A percentile compares a stretch with the other conserved stretches of the same genome.
Evolutionary conservation across 768 basidiomycete genomes (phyloP).

Genomic region (Suillus brevipes): DNA sequence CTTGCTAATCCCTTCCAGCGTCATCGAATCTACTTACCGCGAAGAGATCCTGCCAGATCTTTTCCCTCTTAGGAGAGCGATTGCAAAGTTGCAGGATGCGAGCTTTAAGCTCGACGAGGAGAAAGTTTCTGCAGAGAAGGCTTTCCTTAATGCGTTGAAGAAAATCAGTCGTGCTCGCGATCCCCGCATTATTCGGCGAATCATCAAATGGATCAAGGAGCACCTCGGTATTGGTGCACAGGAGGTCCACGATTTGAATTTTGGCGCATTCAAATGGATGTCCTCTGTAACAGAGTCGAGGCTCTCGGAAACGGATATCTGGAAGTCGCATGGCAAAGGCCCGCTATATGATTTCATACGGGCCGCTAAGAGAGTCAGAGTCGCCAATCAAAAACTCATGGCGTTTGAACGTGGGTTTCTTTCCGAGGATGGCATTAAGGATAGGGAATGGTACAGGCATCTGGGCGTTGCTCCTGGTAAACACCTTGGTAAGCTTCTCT

Average conservation of each 20-base stretch:
- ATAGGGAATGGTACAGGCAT: slow-evolving; percentile 85
- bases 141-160: slow-evolving; percentile 48
- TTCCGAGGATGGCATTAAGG: slow-evolving; percentile 71
- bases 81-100: slow-evolving; percentile 46
- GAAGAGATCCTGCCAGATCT: slow-evolving; percentile 33
- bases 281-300: neutral
- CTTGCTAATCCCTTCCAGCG: slow-evolving; percentile 33
- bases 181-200: slow-evolving; percentile 5
- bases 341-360: slow-evolving; percentile 49
- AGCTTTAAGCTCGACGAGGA: slow-evolving; percentile 60
- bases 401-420: slow-evolving; percentile 82
- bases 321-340: slow-evolving; percentile 25
- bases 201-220: slow-evolving; percentile 31
- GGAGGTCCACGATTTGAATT: slow-evolving; percentile 6
- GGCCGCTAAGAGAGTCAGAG: slow-evolving; percentile 58
- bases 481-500: slow-evolving; percentile 60
- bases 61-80: slow-evolving; percentile 44
- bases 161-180: slow-evolving; percentile 14
- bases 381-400: slow-evolving; percentile 64
- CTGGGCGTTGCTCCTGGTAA: slow-evolving; percentile 86
- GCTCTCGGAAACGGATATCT: slow-evolving; percentile 9
- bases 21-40: slow-evolving; percentile 45
- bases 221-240: slow-evolving; percentile 10
- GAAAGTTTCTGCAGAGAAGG: slow-evolving; percentile 54
- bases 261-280: slow-evolving; percentile 9